phyloP scores from a whole-genome alignment of 306 rosid species.

The Urtica urens region DNA sequence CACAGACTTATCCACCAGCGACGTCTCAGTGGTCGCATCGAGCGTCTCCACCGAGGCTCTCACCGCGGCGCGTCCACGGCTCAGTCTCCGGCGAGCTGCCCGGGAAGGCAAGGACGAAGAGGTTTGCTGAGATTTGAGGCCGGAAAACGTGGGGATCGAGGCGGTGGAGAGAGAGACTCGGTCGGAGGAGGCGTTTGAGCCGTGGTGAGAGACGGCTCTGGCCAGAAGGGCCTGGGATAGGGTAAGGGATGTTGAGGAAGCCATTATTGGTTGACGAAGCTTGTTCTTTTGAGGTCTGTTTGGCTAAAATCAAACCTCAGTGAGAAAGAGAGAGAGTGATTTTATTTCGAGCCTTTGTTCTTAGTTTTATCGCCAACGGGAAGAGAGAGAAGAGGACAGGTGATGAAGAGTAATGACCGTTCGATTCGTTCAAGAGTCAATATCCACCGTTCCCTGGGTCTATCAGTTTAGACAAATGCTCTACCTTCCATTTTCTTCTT shows the following conservation, averaged over 20 bases:
- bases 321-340: slow-evolving; percentile 7
- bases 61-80: slow-evolving; percentile 11
- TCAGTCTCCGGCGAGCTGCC: slow-evolving; percentile 5
- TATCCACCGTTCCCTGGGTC: slow-evolving; percentile 33
- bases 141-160: slow-evolving; percentile 43
- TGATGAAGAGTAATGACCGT: slow-evolving; percentile 23
- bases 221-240: slow-evolving; percentile 61
- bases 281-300: no score
- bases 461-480: slow-evolving; percentile 28
- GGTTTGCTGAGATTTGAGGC: slow-evolving; percentile 43
- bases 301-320: no score
- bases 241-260: slow-evolving; percentile 64
- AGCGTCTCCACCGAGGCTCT: slow-evolving; percentile 43
- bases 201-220: slow-evolving; percentile 52
- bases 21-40: slow-evolving; percentile 33
- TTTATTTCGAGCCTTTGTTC: not conserved
- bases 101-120: slow-evolving; percentile 4
- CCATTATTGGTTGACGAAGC: slow-evolving; percentile 33
- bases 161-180: slow-evolving; percentile 41
- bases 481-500: slow-evolving; percentile 27
- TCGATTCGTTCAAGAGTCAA: slow-evolving; percentile 16
- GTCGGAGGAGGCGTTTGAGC: slow-evolving; percentile 33
- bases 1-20: slow-evolving; percentile 67
- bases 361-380: slow-evolving; percentile 20
- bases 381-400: slow-evolving; percentile 23